phyloP scores from a whole-genome alignment of 345 rosid species.

The Salix brachista region DNA sequence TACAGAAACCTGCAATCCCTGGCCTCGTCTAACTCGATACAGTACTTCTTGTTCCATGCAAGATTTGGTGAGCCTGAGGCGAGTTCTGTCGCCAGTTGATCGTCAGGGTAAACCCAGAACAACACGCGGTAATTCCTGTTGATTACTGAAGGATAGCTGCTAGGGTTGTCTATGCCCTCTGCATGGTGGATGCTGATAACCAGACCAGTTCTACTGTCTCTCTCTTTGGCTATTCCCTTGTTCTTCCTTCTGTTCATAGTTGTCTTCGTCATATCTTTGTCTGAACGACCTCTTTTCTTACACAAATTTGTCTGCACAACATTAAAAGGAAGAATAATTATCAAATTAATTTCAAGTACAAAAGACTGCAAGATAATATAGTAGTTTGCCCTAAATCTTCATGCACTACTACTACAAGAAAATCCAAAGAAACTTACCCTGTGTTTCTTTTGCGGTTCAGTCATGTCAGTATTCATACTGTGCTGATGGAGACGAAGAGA shows the following conservation, averaged over 20 bases:
- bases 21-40: neutral
- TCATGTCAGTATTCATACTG: too few relatives aligned
- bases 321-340: neutral
- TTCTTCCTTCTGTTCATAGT: neutral
- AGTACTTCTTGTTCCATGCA: neutral
- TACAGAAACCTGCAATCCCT: conserved; percentile 5
- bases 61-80: neutral
- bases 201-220: neutral
- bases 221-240: neutral
- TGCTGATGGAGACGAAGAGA: neutral
- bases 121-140: neutral
- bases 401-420: neutral
- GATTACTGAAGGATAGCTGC: neutral
- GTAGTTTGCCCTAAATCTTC: neutral
- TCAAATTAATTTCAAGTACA: neutral
- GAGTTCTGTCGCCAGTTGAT: neutral
- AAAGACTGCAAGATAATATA: neutral
- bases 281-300: neutral
- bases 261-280: neutral
- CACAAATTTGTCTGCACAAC: neutral
- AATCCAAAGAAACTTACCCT: neutral
- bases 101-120: neutral
- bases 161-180: conserved; percentile 9
- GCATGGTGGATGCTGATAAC: neutral
- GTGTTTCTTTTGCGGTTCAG: neutral